phyloP scores from a whole-genome alignment of 2,329 filamentous ascomycete species.

The Tolypocladium ovalisporum region DNA sequence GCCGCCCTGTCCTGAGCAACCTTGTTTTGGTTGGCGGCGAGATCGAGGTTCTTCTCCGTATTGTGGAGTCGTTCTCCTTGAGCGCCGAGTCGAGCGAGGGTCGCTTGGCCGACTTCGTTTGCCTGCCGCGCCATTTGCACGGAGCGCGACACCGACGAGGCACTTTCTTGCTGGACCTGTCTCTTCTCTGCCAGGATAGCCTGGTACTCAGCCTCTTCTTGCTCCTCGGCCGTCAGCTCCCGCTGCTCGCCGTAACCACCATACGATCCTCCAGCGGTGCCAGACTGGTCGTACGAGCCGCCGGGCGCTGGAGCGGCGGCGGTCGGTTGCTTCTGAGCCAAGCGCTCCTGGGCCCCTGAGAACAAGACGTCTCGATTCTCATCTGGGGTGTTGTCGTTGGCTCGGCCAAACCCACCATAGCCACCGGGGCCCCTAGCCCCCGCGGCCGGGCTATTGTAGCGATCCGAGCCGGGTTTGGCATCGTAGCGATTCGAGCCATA shows the following conservation, averaged over 20 bases:
- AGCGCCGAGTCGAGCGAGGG: slow-evolving; percentile 60
- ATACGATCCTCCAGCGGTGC: slow-evolving; percentile 19
- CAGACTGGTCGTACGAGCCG: slow-evolving; percentile 13
- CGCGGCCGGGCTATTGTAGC: slow-evolving; percentile 14
- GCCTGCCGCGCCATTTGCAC: slow-evolving; percentile 32
- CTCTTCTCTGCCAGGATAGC: slow-evolving; percentile 42
- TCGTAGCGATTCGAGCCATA: slow-evolving; percentile 46
- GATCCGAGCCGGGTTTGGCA: slow-evolving; percentile 14
- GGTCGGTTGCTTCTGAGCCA: slow-evolving; percentile 26
- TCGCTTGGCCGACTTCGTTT: slow-evolving; percentile 52
- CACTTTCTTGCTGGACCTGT: slow-evolving; percentile 67
- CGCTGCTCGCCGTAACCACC: slow-evolving; percentile 56
- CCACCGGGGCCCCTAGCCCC: slow-evolving; percentile 39
- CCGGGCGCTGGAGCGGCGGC: slow-evolving; percentile 6
- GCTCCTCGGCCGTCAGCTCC: slow-evolving; percentile 70
- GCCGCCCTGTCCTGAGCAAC: slow-evolving; percentile 69
- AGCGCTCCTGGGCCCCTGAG: slow-evolving; percentile 39
- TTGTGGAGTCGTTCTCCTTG: slow-evolving; percentile 77
- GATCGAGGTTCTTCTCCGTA: slow-evolving; percentile 72
- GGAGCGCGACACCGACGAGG: slow-evolving; percentile 25
- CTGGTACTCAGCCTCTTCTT: slow-evolving; percentile 62
- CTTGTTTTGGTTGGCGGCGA: slow-evolving; percentile 64
- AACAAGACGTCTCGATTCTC: slow-evolving; percentile 55
- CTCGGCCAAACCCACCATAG: slow-evolving; percentile 48
- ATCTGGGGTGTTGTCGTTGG: slow-evolving; percentile 32